Conservation (phyloP, 1,284 basidiomycete species). For the Ustilago trichophora region DNA sequence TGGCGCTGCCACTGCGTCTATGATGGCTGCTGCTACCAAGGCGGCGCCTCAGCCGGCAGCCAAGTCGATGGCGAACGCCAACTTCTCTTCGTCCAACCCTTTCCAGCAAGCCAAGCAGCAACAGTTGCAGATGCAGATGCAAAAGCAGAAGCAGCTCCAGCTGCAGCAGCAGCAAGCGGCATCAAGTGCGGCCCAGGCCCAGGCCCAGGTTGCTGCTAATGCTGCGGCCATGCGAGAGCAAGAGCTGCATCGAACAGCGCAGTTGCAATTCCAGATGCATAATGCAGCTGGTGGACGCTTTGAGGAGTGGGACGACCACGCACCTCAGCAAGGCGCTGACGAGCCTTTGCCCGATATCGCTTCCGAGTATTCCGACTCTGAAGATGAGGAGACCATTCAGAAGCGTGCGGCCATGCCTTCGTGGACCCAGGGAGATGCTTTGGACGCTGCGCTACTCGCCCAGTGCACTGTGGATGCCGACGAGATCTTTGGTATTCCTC, state of each 20-base stretch:
- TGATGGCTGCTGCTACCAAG: conserved; percentile 25
- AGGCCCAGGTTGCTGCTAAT: conserved; percentile 18
- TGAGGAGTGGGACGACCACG: conserved; percentile 28
- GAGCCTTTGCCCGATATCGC: conserved; percentile 55
- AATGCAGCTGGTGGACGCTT: conserved; percentile 32
- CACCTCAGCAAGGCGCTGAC: conserved; percentile 19
- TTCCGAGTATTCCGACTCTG: conserved; percentile 63
- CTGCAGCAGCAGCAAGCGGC: conserved; percentile 25
- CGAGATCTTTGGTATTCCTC: conserved; percentile 62
- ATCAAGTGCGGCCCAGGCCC: conserved; percentile 15
- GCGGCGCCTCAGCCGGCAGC: conserved; percentile 9
- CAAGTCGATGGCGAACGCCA: conserved; percentile 41
- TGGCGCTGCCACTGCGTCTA: conserved; percentile 23
- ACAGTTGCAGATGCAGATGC: conserved; percentile 38
- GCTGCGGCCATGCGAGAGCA: conserved; percentile 32
- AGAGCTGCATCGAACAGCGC: conserved; percentile 34
- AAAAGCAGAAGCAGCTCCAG: conserved; percentile 24
- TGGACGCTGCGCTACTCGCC: conserved; percentile 53
- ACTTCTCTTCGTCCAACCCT: conserved; percentile 42
- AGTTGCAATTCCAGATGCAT: conserved; percentile 33
- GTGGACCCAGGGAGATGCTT: conserved; percentile 59
- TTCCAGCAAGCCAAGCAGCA: conserved; percentile 53
- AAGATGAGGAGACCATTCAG: conserved; percentile 59
- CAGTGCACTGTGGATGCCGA: conserved; percentile 60
- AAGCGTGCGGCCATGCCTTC: conserved; percentile 55